Evolutionary conservation across 2,329 filamentous ascomycete species (phyloP).

Genomic region (Pestalotiopsis sp.): DNA sequence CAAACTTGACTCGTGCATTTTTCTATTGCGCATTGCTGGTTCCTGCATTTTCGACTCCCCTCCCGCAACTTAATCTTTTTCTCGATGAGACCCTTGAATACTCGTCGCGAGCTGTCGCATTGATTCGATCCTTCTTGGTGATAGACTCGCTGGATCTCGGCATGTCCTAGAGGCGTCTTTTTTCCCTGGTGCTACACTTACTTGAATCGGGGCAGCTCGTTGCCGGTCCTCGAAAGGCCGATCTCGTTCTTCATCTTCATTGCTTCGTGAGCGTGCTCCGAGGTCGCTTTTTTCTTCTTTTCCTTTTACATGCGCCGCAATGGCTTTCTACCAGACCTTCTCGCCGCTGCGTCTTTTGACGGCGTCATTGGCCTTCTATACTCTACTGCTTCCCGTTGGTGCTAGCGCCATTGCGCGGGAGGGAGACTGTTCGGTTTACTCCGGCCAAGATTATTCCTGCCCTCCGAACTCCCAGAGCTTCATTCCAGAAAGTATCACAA

Average conservation of each 20-base stretch:
- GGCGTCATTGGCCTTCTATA: neutral
- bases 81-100: neutral
- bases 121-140: neutral
- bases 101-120: neutral
- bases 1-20: neutral
- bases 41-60: neutral
- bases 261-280: neutral
- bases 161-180: neutral
- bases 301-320: neutral
- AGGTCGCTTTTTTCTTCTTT: neutral
- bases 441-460: neutral
- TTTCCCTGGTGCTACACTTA: neutral
- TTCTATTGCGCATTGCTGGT: neutral
- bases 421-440: constrained; percentile 7
- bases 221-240: neutral
- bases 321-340: neutral
- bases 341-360: neutral
- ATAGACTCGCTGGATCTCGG: neutral
- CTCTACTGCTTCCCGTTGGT: neutral
- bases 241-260: neutral
- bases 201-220: neutral
- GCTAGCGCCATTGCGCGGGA: neutral
- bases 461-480: neutral
- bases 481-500: neutral
- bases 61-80: neutral